Base-by-base conservation (phyloP, 2,329 filamentous ascomycete species). In the Xylariales sp. region DNA sequence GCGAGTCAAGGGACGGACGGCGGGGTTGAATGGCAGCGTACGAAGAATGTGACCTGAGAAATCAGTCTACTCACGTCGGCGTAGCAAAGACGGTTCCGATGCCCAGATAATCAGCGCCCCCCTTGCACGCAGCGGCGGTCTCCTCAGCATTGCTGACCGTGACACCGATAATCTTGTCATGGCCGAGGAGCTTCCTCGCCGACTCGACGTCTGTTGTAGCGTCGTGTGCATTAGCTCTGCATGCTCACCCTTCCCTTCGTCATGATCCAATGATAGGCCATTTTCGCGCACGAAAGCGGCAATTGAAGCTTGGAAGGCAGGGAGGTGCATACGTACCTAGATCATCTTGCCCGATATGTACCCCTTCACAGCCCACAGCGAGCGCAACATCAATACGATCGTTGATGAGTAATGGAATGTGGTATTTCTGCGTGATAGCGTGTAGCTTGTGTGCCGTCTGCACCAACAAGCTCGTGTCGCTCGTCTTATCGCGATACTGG, bases 281-380 rank as follows among this genome's bases (percentile, higher is more conserved):
- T 30, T 4, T 8, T 14, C 48, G 61, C 14, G n/a, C 32, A 55
- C 54, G 39, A 45, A 55, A 63, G 59, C 54, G 45, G 36, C 46
- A 68, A n/a, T 52, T 55, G 3, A 30, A 23, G 5, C 23, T 45
- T 5, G 36, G 54, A 65, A 14, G 18, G 23, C 39, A 23, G 45
- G 36, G 56, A 64, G 8, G 8, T n/a, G 34, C 23, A 46, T 18
- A 12, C 85, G 72, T 79, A 92, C 91, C 85, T 84, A 97, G 90
- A 79, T 98, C 95, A 85, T 97, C 94, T 82, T 98, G 95, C 6
- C 96, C 96, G 57, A 98, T 87, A 79, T 98, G 96, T 8, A 97
- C 93, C 53, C 96, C 96, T 81, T 97, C 95, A 65, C 93, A 96
- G 12, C 90, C 92, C 50, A 94, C 87, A 14, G 93, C 94, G 18